phyloP scores from a whole-genome alignment of 768 basidiomycete species.

The Lactarius indigo region DNA sequence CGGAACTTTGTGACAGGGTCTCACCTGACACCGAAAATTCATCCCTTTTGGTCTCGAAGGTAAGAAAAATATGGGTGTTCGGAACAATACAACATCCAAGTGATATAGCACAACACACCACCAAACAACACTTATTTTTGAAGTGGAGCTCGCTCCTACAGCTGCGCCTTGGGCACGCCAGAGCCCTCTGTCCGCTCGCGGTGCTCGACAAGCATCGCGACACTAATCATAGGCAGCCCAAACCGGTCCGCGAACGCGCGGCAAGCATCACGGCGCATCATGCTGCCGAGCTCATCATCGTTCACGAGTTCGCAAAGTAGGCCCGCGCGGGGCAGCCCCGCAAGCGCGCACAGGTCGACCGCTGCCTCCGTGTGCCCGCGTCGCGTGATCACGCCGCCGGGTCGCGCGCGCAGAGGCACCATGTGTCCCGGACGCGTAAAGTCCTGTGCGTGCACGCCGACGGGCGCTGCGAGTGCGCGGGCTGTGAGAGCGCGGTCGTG shows the following conservation, averaged over 20 bases:
- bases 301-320: slow-evolving; percentile 95
- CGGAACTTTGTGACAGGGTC: not conserved
- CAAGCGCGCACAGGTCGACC: slow-evolving; percentile 80
- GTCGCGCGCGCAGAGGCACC: slow-evolving; percentile 85
- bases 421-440: slow-evolving; percentile 94
- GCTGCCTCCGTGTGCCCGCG: slow-evolving; percentile 92
- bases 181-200: slow-evolving; percentile 25
- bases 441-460: slow-evolving; percentile 49
- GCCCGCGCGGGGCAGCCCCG: slow-evolving; percentile 66
- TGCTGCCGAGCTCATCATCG: slow-evolving; percentile 80
- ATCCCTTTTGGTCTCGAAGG: not conserved
- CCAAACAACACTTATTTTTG: too few species aligned
- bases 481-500: slow-evolving; percentile 90
- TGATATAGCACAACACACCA: not conserved
- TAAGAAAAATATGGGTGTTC: not conserved
- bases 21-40: not conserved
- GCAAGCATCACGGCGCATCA: slow-evolving; percentile 96
- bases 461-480: slow-evolving; percentile 71
- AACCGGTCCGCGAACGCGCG: slow-evolving; percentile 84
- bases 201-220: slow-evolving; percentile 71
- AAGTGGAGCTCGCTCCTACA: not conserved
- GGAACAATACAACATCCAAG: not conserved
- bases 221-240: slow-evolving; percentile 92
- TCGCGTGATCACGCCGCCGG: slow-evolving; percentile 81
- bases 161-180: not conserved